Base-by-base conservation (phyloP, 768 basidiomycete species). In the Lactarius tabidus region DNA sequence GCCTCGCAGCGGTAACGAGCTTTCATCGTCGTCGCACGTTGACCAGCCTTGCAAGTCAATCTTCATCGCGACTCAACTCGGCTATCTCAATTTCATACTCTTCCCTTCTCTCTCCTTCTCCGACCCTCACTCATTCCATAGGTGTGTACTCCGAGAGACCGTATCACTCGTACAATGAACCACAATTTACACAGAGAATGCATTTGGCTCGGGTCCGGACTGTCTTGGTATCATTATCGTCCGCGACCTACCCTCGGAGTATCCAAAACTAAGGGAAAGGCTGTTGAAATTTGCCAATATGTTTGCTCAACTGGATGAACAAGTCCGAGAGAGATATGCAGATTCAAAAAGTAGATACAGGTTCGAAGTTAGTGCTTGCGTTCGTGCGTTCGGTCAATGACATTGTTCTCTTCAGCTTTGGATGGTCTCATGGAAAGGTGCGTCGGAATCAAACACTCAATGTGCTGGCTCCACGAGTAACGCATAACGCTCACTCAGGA, bases 401-500 rank as follows among this genome's bases (percentile, higher is more conserved):
- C 60, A n/a, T 61, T n/a, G 61, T 65, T 35, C 51, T 65, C 36
- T n/a, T 57, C 48, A 65, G 89, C 73, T 98, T 95, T 75, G 96
- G 96, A n/a, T 98, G 96, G 96, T 92, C 90, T 52, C 92, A 96
- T 76, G 96, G 96, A 61, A 97, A 98, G 82, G 90, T 87, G 70
- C 59, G 73, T 67, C 18, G 35, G 12, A 28, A 28, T 26, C 55
- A 28, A 28, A 36, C 20, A 28, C 26, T 33, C 29, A 35, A 29
- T 29, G 28, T 15, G 48, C 54, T 33, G 23, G 18, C 14, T 14
- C 41, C 48, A 48, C 43, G 38, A 63, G 55, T 45, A 53, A 65
- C 54, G 35, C 57, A 62, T 38, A 38, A 38, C 38, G 38, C 38
- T 9, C 38, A 33, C 28, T 33, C 61, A 92, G 87, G 96, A 98